These are phyloP conservation scores for Carallia brachiata DNA, from an alignment of 345 rosid genomes.

Conservation along the genomic window DNA sequence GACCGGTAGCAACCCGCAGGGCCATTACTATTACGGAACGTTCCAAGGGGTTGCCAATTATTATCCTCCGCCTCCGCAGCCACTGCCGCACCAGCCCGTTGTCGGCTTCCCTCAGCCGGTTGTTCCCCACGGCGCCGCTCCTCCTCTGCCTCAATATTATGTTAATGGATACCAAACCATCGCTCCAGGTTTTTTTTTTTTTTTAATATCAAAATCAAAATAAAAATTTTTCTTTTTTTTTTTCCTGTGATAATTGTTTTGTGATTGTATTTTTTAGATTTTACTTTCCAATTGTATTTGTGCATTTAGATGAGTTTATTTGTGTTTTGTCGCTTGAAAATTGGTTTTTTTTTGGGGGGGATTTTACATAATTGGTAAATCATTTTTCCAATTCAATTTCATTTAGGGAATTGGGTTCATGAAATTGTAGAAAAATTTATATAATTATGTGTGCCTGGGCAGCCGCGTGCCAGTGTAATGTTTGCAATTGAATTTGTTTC, in stretches of 20 bases:
- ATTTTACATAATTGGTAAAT: too few relatives aligned
- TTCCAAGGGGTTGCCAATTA: slow-evolving; percentile 88
- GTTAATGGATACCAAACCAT: slow-evolving; percentile 45
- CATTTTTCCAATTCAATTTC: too few relatives aligned
- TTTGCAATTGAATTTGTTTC: not conserved
- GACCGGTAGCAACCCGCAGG: slow-evolving; percentile 24
- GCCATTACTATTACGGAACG: slow-evolving; percentile 62
- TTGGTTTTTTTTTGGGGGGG: too few relatives aligned
- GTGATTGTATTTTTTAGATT: not conserved
- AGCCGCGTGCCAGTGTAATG: too few relatives aligned
- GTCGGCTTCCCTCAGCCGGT: slow-evolving; percentile 44
- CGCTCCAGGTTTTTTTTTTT: slow-evolving; percentile 8
- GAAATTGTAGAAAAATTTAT: too few relatives aligned
- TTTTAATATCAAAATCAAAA: not conserved
- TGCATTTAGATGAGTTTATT: too few relatives aligned
- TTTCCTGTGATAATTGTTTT: not conserved
- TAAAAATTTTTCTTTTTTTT: not conserved
- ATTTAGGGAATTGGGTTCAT: too few relatives aligned
- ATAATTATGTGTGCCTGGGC: too few relatives aligned
- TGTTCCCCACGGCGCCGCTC: slow-evolving; percentile 22
- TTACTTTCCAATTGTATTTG: too few relatives aligned
- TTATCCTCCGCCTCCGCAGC: slow-evolving; percentile 45
- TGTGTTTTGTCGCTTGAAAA: too few relatives aligned
- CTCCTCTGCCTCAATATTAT: slow-evolving; percentile 27
- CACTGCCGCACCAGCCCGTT: slow-evolving; percentile 29